Evolutionary conservation across 2,329 filamentous ascomycete genomes (phyloP).

Genomic region (Coniochaeta sp.): DNA sequence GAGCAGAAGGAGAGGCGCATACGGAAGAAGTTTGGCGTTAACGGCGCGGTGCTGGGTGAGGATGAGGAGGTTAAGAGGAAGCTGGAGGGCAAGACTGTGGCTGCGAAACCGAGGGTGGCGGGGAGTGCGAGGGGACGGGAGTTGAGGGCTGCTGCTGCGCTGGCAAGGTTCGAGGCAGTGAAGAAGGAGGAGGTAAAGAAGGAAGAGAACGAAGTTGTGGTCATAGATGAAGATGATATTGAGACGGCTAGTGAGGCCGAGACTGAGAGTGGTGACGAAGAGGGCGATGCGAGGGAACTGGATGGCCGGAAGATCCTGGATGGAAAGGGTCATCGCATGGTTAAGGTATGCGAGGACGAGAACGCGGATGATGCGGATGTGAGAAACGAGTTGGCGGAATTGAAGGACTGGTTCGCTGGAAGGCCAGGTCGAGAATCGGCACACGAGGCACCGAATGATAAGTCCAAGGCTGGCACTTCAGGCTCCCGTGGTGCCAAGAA

Average conservation of each 20-base stretch:
- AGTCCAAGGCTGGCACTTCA: not conserved
- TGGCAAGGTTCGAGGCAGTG: conserved; percentile 62
- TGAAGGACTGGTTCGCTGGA: conserved; percentile 33
- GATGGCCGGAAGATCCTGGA: conserved; percentile 62
- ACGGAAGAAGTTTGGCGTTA: conserved; percentile 67
- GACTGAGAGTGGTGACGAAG: conserved; percentile 40
- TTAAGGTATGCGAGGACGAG: conserved; percentile 72
- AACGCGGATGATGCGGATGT: conserved; percentile 45
- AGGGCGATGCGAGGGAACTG: conserved; percentile 41
- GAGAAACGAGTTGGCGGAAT: conserved; percentile 59
- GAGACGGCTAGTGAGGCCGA: conserved; percentile 29
- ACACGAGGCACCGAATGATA: not conserved
- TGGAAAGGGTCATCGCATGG: conserved; percentile 56
- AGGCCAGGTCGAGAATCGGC: not conserved
- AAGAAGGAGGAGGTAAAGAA: conserved; percentile 37
- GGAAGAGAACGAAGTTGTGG: conserved; percentile 8
- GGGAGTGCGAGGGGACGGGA: conserved; percentile 68
- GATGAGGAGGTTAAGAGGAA: conserved; percentile 59
- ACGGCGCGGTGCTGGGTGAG: conserved; percentile 61
- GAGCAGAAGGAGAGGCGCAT: conserved; percentile 68
- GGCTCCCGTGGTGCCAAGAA: not conserved
- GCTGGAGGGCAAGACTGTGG: conserved; percentile 58
- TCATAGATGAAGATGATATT: conserved; percentile 31
- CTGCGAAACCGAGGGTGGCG: conserved; percentile 65
- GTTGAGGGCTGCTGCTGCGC: conserved; percentile 66